Evolutionary conservation across 441 rosid species (phyloP), one percentile per base, ranked within the genome.

Genomic region (Adansonia madagascariensis): DNA sequence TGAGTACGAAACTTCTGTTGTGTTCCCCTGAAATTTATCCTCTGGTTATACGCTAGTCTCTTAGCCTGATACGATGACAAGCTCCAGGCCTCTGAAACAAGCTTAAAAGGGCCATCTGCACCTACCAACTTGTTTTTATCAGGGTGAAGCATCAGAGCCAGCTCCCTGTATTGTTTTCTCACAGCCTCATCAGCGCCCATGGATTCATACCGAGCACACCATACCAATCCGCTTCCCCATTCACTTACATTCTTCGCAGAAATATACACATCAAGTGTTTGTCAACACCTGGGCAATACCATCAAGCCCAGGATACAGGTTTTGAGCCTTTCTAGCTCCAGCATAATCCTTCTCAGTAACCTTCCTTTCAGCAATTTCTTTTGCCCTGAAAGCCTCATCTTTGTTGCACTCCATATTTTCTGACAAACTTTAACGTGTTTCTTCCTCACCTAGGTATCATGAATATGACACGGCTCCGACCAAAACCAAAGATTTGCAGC

Each of bases 311-410:
- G 98, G 98, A 83, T 84, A 90, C 77, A 97, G 82, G 78, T 60
- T 88, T 56, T 87, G 97, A 75, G 99, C 95, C 86, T 97, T 93
- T 79, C 84, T 93, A 0, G 98, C 98, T n/a, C 92, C 94, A 18
- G 68, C 76, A 82, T 84, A 89, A 81, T 97, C 95, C 77, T 84
- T 94, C 66, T 83, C 91, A 6, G 74, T 56, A 74, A 94, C 78
- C 85, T 93, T 97, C 78, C 84, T 92, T 86, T 92, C 97, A 4
- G 99, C 92, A 80, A 94, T 92, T 78, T 93, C 91, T 86, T 87
- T 94, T 1, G 98, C 98, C 85, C 97, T 89, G 77, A 80, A 52
- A 57, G 98, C 99, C 85, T 94, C 99, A 66, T 93, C 99, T 82
- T 83, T 91, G 69, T 97, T 94, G 86, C 98, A 97, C 80, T 97